Conservation (phyloP, 352 stramenopile species). For the Phytophthora capsici region DNA sequence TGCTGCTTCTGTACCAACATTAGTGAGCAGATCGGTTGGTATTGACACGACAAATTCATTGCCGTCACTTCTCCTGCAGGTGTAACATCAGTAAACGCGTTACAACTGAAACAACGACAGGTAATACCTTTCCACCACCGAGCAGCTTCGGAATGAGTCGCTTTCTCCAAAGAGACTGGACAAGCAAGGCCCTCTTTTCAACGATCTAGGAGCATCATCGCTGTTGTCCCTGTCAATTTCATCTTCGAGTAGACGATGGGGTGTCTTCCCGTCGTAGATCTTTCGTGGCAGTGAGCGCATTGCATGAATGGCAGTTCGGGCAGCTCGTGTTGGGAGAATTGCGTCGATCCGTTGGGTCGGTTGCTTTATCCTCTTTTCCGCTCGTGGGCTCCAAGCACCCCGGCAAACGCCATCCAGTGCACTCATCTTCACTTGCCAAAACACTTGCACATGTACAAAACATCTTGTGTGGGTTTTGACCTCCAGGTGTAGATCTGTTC, state of each 20-base stretch:
- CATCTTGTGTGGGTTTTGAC: conserved; percentile 31
- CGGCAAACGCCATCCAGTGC: conserved; percentile 27
- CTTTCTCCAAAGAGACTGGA: conserved; percentile 5
- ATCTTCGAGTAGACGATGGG: conserved; percentile 34
- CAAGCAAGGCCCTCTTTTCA: neutral
- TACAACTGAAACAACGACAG: neutral
- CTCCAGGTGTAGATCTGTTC: conserved; percentile 31
- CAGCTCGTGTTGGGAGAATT: conserved; percentile 5
- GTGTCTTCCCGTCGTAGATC: conserved; percentile 32
- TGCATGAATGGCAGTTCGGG: conserved; percentile 17
- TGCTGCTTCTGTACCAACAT: neutral
- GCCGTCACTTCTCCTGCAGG: conserved; percentile 12
- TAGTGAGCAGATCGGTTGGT: conserved; percentile 8
- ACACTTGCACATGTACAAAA: conserved; percentile 43
- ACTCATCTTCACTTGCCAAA: conserved; percentile 41
- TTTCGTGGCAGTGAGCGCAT: conserved; percentile 25
- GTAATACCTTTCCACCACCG: conserved; percentile 23
- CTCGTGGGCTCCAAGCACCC: neutral
- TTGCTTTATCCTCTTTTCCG: conserved; percentile 6
- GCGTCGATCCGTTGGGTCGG: neutral
- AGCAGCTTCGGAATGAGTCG: conserved; percentile 16
- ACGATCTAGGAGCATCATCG: conserved; percentile 17
- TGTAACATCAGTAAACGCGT: neutral
- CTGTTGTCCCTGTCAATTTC: conserved; percentile 20
- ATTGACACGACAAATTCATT: conserved; percentile 17